Conservation (phyloP, 176 grass and related monocot species). For the Luzula sylvatica region DNA sequence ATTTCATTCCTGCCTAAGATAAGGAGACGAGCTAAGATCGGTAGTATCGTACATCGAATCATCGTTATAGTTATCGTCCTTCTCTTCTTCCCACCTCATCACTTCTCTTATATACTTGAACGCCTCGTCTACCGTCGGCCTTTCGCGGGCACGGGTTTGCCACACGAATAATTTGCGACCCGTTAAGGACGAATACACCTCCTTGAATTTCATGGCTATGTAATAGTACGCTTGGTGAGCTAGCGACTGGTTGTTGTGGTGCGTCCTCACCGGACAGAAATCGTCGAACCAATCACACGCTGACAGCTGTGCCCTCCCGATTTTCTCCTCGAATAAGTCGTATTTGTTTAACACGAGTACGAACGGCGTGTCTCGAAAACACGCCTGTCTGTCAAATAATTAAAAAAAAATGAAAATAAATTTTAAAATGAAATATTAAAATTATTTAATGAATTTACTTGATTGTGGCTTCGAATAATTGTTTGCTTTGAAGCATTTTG, state of each 20-base stretch:
- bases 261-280: slow-evolving; percentile 61
- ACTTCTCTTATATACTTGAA: slow-evolving; percentile 81
- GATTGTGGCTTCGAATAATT: slow-evolving; percentile 82
- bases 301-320: slow-evolving; percentile 29
- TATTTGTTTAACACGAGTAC: slow-evolving; percentile 94
- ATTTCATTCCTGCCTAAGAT: slow-evolving; percentile 61
- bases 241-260: slow-evolving; percentile 70
- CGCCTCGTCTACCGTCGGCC: slow-evolving; percentile 55
- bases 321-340: slow-evolving; percentile 83
- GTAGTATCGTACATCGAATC: slow-evolving; percentile 93
- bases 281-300: slow-evolving; percentile 73
- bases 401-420: background rate
- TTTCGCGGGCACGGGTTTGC: slow-evolving; percentile 61
- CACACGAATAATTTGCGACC: slow-evolving; percentile 76
- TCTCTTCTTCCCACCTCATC: slow-evolving; percentile 81
- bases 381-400: slow-evolving; percentile 48
- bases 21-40: slow-evolving; percentile 66
- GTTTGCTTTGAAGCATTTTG: slow-evolving; percentile 86
- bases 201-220: slow-evolving; percentile 86
- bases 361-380: slow-evolving; percentile 69
- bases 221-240: slow-evolving; percentile 92
- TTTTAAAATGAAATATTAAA: background rate
- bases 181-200: slow-evolving; percentile 45
- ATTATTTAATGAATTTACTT: slow-evolving; percentile 30
- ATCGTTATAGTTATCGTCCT: slow-evolving; percentile 45